Evolutionary conservation across 208 protist species (phyloP).

Genomic region (Trypanosoma caninum): DNA sequence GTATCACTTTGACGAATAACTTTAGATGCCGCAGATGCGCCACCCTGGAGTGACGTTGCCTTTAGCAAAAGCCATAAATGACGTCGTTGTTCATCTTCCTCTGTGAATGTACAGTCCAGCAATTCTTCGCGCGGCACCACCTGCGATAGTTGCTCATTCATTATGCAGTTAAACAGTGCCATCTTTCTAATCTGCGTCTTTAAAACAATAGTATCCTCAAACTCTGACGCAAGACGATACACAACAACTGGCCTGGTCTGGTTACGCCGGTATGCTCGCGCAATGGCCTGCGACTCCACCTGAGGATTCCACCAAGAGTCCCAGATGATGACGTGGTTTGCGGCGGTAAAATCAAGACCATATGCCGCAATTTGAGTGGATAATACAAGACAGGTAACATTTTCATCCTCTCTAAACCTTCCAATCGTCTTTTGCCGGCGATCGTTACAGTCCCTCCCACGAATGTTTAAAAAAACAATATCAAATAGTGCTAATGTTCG

Average conservation of each 20-base stretch:
- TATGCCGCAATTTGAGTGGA: conserved; percentile 97
- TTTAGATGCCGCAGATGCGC: conserved; percentile 31
- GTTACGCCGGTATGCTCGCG: conserved; percentile 97
- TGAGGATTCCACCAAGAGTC: conserved; percentile 99
- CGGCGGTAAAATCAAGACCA: conserved; percentile 98
- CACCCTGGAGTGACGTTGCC: conserved; percentile 37
- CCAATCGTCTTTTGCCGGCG: conserved; percentile 48
- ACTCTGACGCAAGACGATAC: conserved; percentile 90
- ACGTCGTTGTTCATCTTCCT: conserved; percentile 43
- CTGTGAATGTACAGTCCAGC: conserved; percentile 49
- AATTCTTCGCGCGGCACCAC: conserved; percentile 42
- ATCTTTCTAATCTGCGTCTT: conserved; percentile 67
- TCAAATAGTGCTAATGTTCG: conserved; percentile 48
- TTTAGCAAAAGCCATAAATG: conserved; percentile 65
- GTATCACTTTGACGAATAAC: conserved; percentile 63
- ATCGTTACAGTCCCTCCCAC: conserved; percentile 65
- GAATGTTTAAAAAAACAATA: conserved; percentile 54
- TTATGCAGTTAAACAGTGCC: conserved; percentile 76
- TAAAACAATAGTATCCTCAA: conserved; percentile 54
- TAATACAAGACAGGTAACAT: conserved; percentile 83
- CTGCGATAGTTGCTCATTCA: conserved; percentile 65
- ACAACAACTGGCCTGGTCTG: conserved; percentile 96
- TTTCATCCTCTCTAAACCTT: conserved; percentile 52
- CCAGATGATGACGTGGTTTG: conserved; percentile 98
- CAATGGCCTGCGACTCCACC: conserved; percentile 96